phyloP scores from a whole-genome alignment of 2,329 filamentous ascomycete genomes.

The Mollisia scopiformis region DNA sequence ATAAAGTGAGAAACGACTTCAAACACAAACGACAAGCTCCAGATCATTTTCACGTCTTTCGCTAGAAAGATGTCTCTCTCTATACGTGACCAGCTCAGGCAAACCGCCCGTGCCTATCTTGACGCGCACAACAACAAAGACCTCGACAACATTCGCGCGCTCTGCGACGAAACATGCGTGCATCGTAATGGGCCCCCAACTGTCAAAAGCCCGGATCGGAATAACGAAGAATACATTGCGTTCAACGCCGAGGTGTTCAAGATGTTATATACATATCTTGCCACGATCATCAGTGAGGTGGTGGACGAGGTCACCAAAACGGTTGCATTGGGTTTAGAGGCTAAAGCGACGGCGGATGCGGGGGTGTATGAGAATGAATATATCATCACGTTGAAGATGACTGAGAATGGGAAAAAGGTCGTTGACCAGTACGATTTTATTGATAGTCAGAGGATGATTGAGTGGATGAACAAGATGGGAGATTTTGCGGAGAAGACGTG shows the following conservation, averaged over 20 bases:
- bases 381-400: slow-evolving; percentile 3
- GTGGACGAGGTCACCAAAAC: slow-evolving; percentile 3
- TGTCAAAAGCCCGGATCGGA: slow-evolving; percentile 5
- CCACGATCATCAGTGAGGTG: neutral
- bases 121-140: neutral
- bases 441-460: slow-evolving; percentile 10
- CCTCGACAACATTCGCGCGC: neutral
- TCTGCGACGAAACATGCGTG: slow-evolving; percentile 1
- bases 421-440: slow-evolving; percentile 8
- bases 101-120: slow-evolving; percentile 1
- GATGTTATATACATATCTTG: neutral
- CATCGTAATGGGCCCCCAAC: neutral
- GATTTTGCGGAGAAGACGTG: neutral
- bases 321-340: neutral
- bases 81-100: slow-evolving; percentile 4
- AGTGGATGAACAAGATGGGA: neutral
- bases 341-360: slow-evolving; percentile 5
- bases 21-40: too few relatives aligned
- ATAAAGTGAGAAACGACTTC: too few relatives aligned
- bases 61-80: neutral
- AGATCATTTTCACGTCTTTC: too few relatives aligned
- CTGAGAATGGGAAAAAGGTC: slow-evolving; percentile 3
- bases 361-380: slow-evolving; percentile 8
- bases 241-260: slow-evolving; percentile 6
- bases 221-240: slow-evolving; percentile 3